Conservation (phyloP, 2,329 filamentous ascomycete genomes). For the Teratosphaeria gauchensis region DNA sequence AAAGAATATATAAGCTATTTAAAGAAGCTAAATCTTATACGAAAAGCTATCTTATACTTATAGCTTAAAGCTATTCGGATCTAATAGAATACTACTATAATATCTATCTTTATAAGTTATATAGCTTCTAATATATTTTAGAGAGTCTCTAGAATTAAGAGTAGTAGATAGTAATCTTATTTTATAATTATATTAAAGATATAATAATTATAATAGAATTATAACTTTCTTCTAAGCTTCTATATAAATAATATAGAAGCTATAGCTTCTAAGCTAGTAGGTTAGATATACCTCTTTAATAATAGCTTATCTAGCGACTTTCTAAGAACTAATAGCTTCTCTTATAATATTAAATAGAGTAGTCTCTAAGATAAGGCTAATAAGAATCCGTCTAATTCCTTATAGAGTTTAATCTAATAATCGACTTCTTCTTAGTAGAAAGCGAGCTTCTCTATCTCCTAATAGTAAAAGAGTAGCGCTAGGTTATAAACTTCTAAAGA, state of each 20-base stretch:
- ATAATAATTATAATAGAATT: neutral
- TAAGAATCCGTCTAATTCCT: no score
- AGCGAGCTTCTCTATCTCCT: no score
- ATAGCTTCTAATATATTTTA: conserved; percentile 1
- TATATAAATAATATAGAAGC: neutral
- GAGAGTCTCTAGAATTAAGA: conserved; percentile 1
- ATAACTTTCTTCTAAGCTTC: no score
- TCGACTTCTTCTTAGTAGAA: no score
- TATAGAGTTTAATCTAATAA: no score
- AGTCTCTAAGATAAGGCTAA: no score
- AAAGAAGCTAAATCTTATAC: conserved; percentile 4
- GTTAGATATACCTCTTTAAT: neutral
- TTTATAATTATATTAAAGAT: neutral
- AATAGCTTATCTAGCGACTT: neutral
- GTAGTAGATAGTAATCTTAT: neutral
- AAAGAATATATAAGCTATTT: conserved; percentile 15
- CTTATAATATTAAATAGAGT: no score
- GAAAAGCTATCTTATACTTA: conserved; percentile 1
- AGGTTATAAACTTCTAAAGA: no score
- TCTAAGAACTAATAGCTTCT: neutral
- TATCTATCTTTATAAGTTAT: conserved; percentile 1
- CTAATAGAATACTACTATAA: conserved; percentile 1
- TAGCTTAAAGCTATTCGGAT: neutral
- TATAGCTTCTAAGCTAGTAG: neutral
- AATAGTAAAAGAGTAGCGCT: no score